A percentile compares a stretch with the other conserved stretches of the same genome.
These are phyloP conservation scores for Pseudogymnoascus sp. DNA, from an alignment of 2,329 filamentous ascomycete genomes.

Conservation along the genomic window DNA sequence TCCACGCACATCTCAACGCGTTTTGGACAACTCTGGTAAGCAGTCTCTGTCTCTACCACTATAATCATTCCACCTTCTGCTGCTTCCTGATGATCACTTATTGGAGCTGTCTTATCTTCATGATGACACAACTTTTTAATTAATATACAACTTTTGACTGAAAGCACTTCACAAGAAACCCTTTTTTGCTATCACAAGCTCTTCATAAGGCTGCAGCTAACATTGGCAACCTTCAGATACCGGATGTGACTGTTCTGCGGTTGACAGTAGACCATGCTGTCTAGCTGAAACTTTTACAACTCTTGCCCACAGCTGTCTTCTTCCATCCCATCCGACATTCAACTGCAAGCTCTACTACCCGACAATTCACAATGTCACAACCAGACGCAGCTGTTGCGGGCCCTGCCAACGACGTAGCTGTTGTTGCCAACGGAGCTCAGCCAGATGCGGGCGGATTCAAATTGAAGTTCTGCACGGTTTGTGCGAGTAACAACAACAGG, in stretches of 20 bases:
- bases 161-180: not conserved
- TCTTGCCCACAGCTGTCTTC: not conserved
- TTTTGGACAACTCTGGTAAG: not conserved
- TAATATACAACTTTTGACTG: conserved; percentile 24
- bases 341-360: not conserved
- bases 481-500: conserved; percentile 96
- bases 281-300: not conserved
- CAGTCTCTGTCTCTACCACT: not conserved
- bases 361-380: conserved; percentile 12
- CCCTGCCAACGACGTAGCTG: conserved; percentile 12
- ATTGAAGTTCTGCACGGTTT: conserved; percentile 96
- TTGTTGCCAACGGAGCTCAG: conserved; percentile 19
- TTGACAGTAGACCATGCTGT: conserved; percentile 4
- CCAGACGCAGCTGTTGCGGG: conserved; percentile 14
- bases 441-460: conserved; percentile 53
- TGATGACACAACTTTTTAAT: conserved; percentile 26
- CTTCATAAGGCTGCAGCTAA: conserved; percentile 11
- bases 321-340: not conserved
- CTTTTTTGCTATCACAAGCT: not conserved
- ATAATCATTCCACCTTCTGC: not conserved
- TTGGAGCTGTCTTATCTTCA: conserved; percentile 32
- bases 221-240: not conserved
- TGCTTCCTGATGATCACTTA: conserved; percentile 23
- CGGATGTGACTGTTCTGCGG: conserved; percentile 8
- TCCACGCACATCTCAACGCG: not conserved